Conservation (phyloP, 2,329 filamentous ascomycete genomes). For the Trichoderma guizhouense region DNA sequence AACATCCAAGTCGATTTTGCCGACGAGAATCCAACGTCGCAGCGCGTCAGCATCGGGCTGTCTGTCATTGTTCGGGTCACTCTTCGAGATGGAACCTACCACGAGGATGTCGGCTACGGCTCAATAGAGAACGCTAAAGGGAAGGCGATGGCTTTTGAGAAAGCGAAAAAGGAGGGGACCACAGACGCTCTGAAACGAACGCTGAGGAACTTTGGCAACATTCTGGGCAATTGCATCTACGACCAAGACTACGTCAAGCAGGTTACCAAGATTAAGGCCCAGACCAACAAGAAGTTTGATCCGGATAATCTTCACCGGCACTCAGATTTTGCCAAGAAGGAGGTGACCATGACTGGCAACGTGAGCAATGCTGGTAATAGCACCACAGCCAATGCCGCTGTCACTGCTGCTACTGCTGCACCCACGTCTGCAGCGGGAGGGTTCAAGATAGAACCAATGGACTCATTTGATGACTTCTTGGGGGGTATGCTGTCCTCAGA, state of each 20-base stretch:
- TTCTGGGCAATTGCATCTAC: conserved; percentile 97
- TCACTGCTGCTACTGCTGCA: background rate
- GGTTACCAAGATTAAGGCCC: conserved; percentile 84
- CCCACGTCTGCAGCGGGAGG: conserved; percentile 12
- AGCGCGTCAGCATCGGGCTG: conserved; percentile 78
- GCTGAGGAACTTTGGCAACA: conserved; percentile 88
- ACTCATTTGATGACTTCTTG: conserved; percentile 52
- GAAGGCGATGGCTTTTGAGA: conserved; percentile 94
- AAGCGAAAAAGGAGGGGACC: conserved; percentile 96
- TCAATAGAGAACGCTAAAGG: conserved; percentile 94
- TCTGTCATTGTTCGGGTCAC: conserved; percentile 90
- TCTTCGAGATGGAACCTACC: conserved; percentile 88
- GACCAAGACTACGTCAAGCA: conserved; percentile 91
- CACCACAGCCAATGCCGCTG: background rate
- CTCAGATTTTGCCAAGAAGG: conserved; percentile 65
- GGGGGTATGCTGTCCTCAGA: conserved; percentile 44
- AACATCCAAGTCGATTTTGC: conserved; percentile 95
- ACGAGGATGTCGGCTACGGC: conserved; percentile 96
- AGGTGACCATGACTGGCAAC: conserved; percentile 20
- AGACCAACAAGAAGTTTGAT: conserved; percentile 69
- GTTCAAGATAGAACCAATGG: conserved; percentile 33
- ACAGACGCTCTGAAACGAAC: conserved; percentile 92
- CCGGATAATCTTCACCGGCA: conserved; percentile 79
- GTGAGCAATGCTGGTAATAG: background rate
- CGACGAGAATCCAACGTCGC: conserved; percentile 75